Evolutionary conservation across 2,329 filamentous ascomycete species (phyloP).

Genomic region (Phialocephala subalpina): DNA sequence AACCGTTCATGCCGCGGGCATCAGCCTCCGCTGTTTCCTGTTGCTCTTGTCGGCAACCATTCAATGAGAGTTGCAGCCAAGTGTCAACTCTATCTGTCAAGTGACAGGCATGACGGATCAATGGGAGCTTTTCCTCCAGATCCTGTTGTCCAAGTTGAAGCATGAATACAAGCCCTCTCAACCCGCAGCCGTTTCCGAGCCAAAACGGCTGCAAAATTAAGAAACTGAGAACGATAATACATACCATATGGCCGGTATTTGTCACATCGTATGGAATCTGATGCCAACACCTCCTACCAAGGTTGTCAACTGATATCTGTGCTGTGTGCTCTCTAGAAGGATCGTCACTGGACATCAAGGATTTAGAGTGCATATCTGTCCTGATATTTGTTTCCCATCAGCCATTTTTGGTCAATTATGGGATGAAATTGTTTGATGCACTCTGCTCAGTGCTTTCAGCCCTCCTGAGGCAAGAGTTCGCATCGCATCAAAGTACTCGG

Average conservation of each 20-base stretch:
- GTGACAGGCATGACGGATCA: constrained; percentile 9
- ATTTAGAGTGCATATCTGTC: neutral
- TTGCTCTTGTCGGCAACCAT: neutral
- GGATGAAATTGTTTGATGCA: neutral
- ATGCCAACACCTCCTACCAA: neutral
- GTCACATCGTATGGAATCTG: neutral
- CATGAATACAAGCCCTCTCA: neutral
- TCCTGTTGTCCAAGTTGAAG: neutral
- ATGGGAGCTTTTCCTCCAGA: neutral
- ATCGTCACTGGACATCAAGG: neutral
- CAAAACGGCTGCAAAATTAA: neutral
- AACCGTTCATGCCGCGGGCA: constrained; percentile 2
- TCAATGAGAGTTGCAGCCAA: neutral
- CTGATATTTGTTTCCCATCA: neutral
- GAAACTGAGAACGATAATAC: constrained; percentile 1
- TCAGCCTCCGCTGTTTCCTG: neutral
- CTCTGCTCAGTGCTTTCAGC: neutral
- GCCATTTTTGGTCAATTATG: neutral
- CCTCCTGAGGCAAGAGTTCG: neutral
- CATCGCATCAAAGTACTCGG: neutral
- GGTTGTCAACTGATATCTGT: neutral
- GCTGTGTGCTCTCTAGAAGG: neutral
- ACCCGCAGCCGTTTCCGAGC: neutral
- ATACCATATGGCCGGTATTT: constrained; percentile 7
- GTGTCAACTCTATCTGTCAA: neutral